Evolutionary conservation across 192 early-diverging fungal species (phyloP).

Genomic region (Pilaira anomala): DNA sequence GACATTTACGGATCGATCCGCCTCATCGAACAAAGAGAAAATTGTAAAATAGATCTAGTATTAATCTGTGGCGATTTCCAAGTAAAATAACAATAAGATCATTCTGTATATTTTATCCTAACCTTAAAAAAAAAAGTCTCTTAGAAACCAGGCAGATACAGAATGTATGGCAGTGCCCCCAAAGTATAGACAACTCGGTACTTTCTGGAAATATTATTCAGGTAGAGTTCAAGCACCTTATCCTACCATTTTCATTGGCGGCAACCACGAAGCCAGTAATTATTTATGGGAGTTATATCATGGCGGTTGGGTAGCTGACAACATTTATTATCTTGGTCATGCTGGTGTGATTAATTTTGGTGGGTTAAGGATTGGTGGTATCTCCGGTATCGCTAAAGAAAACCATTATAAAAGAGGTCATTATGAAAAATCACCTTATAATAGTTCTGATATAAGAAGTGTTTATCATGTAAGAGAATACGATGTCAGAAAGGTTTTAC

Average conservation of each 20-base stretch:
- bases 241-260: constrained; percentile 95
- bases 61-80: constrained; percentile 99
- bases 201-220: constrained; percentile 93
- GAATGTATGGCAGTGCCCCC: constrained; percentile 78
- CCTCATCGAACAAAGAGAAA: constrained; percentile 56
- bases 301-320: constrained; percentile 92
- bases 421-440: constrained; percentile 79
- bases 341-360: constrained; percentile 86
- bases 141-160: constrained; percentile 84
- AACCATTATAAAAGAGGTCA: constrained; percentile 63
- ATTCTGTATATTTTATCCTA: neutral
- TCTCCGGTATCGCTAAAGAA: constrained; percentile 87
- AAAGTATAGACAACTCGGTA: constrained; percentile 81
- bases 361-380: constrained; percentile 86
- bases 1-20: constrained; percentile 76
- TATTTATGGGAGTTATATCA: constrained; percentile 96
- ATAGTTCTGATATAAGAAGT: constrained; percentile 55
- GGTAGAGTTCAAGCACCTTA: constrained; percentile 75
- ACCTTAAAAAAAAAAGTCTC: constrained; percentile 45
- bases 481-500: constrained; percentile 75
- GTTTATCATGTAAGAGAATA: constrained; percentile 88
- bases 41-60: constrained; percentile 80
- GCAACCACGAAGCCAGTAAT: constrained; percentile 96
- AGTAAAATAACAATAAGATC: constrained; percentile 34
- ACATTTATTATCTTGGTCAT: constrained; percentile 90